Evolutionary conservation across 345 rosid genomes (phyloP), one percentile per base, ranked within the genome.

Genomic region (Arabidopsis suecica): DNA sequence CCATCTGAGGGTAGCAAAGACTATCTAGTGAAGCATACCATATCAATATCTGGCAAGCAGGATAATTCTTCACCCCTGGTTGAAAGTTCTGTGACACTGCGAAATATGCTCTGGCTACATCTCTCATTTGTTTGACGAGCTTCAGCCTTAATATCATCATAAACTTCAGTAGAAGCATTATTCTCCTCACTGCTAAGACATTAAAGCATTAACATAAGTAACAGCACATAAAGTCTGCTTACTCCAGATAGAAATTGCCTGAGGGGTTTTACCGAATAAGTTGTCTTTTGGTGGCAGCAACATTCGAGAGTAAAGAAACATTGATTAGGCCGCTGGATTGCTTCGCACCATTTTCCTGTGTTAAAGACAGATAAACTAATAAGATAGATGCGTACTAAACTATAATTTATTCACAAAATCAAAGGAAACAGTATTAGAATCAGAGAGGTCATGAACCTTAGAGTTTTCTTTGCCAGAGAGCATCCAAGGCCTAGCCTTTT

Each of bases 11-110:
- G 69, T 28, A 56, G 55, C 51, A 38, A 54, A 68, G 74, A 72
- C 28, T 57, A 34, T 22, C 7, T 49, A 74, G n/a, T 45, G 74
- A 78, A 40, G 38, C 51, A 75, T 90, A 95, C 99, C 99, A 95
- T 86, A 78, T 95, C 99, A 65, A 89, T 81, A 69, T 77, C 68
- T 65, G 84, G 62, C 73, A 81, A 75, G 69, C 72, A 71, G 48
- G 90, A 75, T 38, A 82, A 70, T 40, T 60, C 88, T 74, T 80
- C 96, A 69, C 86, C 89, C 61, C 82, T 82, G 33, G 83, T 76
- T 45, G 99, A 89, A 81, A 95, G 89, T 81, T 92, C 89, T 50
- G 91, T 79, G 73, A 92, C 97, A 76, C 86, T 86, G 59, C 95
- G 93, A 71, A 92, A 92, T 72, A 69, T 82, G 81, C 83, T 82